These are phyloP conservation scores for Gyromitra esculenta DNA, from an alignment of 2,329 filamentous ascomycete species.

Conservation along the genomic window DNA sequence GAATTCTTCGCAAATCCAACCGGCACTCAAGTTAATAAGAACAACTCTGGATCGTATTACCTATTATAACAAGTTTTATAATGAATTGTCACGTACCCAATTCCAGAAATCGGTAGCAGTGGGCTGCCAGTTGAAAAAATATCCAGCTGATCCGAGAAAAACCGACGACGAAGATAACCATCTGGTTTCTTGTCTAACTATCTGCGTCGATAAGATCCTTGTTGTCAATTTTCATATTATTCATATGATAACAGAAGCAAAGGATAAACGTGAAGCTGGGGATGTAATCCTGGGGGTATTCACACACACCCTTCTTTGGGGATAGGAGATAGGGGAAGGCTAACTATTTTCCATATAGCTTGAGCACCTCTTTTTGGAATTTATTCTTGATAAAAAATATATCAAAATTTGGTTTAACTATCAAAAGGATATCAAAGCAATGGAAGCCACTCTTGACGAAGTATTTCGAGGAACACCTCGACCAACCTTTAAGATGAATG, in stretches of 20 bases:
- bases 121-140: slow-evolving; percentile 9
- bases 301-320: not conserved
- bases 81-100: slow-evolving; percentile 29
- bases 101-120: slow-evolving; percentile 37
- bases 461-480: slow-evolving; percentile 36
- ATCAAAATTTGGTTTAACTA: slow-evolving; percentile 44
- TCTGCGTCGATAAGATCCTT: slow-evolving; percentile 38
- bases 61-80: slow-evolving; percentile 20
- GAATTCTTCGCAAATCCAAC: not conserved
- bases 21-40: slow-evolving; percentile 27
- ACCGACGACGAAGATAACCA: not conserved
- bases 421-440: slow-evolving; percentile 16
- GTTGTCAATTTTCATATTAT: slow-evolving; percentile 43
- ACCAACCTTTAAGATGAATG: not conserved
- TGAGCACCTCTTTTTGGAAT: slow-evolving; percentile 12
- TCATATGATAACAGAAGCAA: slow-evolving; percentile 23
- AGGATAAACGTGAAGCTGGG: not conserved
- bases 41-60: not conserved
- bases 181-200: slow-evolving; percentile 31
- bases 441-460: slow-evolving; percentile 44
- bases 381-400: slow-evolving; percentile 20
- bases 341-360: slow-evolving; percentile 29
- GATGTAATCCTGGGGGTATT: slow-evolving; percentile 23
- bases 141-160: not conserved
- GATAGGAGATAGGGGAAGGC: not conserved